A percentile compares a stretch with the other conserved stretches of the same genome.
Evolutionary conservation across 345 rosid species (phyloP).

Genomic region (Corchorus capsularis): DNA sequence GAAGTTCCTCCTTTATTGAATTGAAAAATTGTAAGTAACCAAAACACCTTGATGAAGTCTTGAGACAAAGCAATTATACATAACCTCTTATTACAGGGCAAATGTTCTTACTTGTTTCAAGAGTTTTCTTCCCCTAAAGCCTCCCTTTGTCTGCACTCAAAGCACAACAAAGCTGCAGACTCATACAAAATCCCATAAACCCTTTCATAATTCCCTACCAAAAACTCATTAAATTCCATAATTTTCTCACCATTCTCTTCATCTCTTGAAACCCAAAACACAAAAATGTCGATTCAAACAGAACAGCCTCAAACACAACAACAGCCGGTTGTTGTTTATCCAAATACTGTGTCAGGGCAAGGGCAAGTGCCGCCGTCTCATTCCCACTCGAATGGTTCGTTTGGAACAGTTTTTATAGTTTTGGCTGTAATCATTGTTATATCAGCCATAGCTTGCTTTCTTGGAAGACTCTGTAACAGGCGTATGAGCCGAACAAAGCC

Average conservation of each 20-base stretch:
- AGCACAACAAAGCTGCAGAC: constrained; percentile 33
- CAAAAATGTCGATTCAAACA: constrained; percentile 26
- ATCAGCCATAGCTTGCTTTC: constrained; percentile 58
- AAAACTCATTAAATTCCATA: not conserved
- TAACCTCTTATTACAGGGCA: constrained; percentile 31
- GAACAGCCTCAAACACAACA: constrained; percentile 47
- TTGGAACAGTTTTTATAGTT: constrained; percentile 57
- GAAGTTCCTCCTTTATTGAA: constrained; percentile 27
- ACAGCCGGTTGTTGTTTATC: constrained; percentile 46
- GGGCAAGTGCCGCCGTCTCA: constrained; percentile 29
- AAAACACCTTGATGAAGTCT: not conserved
- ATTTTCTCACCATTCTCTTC: constrained; percentile 10
- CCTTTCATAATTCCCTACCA: constrained; percentile 12
- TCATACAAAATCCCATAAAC: constrained; percentile 2
- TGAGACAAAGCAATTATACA: constrained; percentile 8
- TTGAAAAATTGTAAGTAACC: not conserved
- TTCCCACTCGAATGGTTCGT: constrained; percentile 58
- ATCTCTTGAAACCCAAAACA: not conserved
- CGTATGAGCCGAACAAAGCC: constrained; percentile 12
- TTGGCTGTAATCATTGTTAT: constrained; percentile 57
- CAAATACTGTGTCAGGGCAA: constrained; percentile 40
- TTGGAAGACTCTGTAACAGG: constrained; percentile 55
- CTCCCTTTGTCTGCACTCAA: constrained; percentile 49
- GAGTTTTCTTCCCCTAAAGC: constrained; percentile 20
- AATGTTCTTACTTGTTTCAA: constrained; percentile 38